Base-by-base conservation (phyloP, 2,329 filamentous ascomycete species). In the Ophiostoma piceae region DNA sequence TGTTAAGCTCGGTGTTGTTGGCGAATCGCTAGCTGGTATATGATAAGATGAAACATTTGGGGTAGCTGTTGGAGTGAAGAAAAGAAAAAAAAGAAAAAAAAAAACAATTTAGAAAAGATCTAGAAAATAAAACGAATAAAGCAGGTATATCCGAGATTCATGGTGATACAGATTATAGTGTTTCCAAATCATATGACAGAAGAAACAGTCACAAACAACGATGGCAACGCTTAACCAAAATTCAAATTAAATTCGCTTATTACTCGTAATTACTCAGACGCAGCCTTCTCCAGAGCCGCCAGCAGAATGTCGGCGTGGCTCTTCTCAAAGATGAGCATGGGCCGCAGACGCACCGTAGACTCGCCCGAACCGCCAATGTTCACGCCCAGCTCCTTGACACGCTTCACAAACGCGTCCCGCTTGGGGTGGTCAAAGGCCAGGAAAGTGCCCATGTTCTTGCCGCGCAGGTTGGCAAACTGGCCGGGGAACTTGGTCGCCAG, bases 321-420 rank as follows among this genome's bases (percentile, higher is more conserved):
- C 84, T 92, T 87, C 86, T 96, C 91, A 84, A 97, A 95, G 76
- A 94, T 89, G 75, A 97, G 82, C 93, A 97, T 97, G 60, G 93
- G 93, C 75, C 93, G 83, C 78, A 97, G 81, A 67, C 93, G 83
- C 16, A 97, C 90, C 37, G 93, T 92, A 68, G 77, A 82, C 76
- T 85, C 84, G n/a, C 93, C 93, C 75, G 88, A 90, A 67, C 93
- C 93, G 72, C 93, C 93, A 77, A 97, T 91, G 81, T 96, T 96
- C 78, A 97, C 82, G 72, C 93, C 93, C 51, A 91, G 83, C 9
- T 80, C 82, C 88, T 96, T 97, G 72, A 90, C 91, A 82, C 86
- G 88, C 79, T 81, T 86, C 72, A 97, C 80, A 80, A 97, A 90
- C 77, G 90, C 87, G 77, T 96, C 92, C 71, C 93, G 85, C 75